Evolutionary conservation across 176 grass and related monocot genomes (phyloP), one percentile per base, ranked within the genome.

Genomic region (Ensete ventricosum): DNA sequence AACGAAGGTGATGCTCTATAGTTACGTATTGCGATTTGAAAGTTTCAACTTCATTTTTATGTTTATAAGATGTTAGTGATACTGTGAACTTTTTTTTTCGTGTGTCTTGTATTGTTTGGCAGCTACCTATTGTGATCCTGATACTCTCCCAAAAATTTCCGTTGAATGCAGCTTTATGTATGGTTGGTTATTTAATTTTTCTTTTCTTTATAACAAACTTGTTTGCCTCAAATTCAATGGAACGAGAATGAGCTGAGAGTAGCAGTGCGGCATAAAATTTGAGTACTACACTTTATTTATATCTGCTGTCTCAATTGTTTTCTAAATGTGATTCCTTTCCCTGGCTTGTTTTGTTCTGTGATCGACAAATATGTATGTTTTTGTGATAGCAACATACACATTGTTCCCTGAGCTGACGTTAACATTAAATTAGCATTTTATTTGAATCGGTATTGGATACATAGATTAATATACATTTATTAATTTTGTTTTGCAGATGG

Each of bases 401-500:
- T 43, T 86, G 14, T 24, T 78, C 53, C 67, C 43, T 59, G 10
- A 1, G 54, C 11, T 79, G 16, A 43, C 20, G 54, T 6, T 43
- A 43, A 43, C 34, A 26, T 63, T 63, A n/a, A 34, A 60, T 14
- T n/a, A 27, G 0, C 24, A 7, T 6, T 59, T 13, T 64, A 55
- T 85, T 27, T 73, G n/a, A 27, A 14, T n/a, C 49, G 53, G 9
- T 55, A 77, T 60, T 82, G 68, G 80, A 25, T 25, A 25, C 1
- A 25, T 25, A 25, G 24, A 69, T n/a, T 1, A 67, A 14, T 77
- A 73, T 27, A 76, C 70, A 75, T 19, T 55, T 48, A 65, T 71
- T 77, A 54, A 29, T 49, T 7, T 9, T 11, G 48, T 77, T 85
- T 34, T 78, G 62, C 86, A 92, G 90, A 82, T 63, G 81, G 82